phyloP scores from a whole-genome alignment of 2,329 filamentous ascomycete species.

The Neonectria hederae region DNA sequence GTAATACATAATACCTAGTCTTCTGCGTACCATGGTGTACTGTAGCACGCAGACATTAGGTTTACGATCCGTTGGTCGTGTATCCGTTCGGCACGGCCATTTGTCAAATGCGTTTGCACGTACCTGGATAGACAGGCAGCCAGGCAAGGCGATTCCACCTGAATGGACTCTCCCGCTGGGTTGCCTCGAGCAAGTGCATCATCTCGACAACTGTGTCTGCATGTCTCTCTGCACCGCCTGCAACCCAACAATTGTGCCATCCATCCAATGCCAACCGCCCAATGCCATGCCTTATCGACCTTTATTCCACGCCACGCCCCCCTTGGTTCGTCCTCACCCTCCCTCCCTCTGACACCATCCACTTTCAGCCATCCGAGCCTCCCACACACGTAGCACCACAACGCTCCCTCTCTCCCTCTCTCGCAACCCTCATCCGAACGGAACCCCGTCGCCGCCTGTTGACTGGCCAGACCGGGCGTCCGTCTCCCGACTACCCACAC shows the following conservation, averaged over 20 bases:
- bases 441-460: constrained; percentile 16
- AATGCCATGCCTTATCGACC: constrained; percentile 1
- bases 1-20: not conserved
- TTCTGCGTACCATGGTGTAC: not conserved
- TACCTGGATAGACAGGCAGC: not conserved
- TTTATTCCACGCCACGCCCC: constrained; percentile 3
- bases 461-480: not conserved
- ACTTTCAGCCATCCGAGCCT: constrained; percentile 21
- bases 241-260: constrained; percentile 9
- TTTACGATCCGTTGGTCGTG: not conserved
- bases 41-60: not conserved
- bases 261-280: constrained; percentile 1
- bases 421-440: constrained; percentile 9
- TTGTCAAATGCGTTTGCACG: not conserved
- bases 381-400: constrained; percentile 9
- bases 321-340: not conserved
- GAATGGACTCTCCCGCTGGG: not conserved
- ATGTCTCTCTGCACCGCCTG: not conserved
- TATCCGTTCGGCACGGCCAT: not conserved
- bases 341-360: not conserved
- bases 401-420: not conserved
- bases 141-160: not conserved
- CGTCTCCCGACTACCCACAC: constrained; percentile 12
- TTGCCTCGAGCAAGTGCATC: not conserved
- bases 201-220: constrained; percentile 3